Percentiles rank a stretch among this genome's conserved stretches.
Conservation (phyloP, 2,329 filamentous ascomycete genomes). For the Aspergillus pseudoviridinutans region DNA sequence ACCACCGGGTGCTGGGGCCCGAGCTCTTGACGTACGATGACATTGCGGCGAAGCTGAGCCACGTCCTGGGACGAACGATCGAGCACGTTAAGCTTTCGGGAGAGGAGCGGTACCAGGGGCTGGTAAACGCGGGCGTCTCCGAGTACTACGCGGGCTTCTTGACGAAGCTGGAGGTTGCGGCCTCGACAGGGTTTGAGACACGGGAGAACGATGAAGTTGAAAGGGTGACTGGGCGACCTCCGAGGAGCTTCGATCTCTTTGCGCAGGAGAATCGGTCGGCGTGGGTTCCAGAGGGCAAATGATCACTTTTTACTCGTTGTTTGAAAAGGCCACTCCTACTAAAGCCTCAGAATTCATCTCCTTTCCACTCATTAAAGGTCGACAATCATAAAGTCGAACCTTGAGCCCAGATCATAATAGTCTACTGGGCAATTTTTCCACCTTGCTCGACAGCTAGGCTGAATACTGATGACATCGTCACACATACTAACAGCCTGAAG, state of each 20-base stretch:
- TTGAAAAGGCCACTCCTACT: neutral
- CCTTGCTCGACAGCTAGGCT: too few relatives aligned
- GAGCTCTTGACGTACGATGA: slow-evolving; percentile 32
- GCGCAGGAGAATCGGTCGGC: slow-evolving; percentile 1
- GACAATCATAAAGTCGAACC: too few relatives aligned
- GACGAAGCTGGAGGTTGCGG: neutral
- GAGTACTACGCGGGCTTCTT: neutral
- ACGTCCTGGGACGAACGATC: neutral
- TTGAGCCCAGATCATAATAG: too few relatives aligned
- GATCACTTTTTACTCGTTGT: neutral
- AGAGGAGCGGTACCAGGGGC: neutral
- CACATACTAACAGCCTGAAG: too few relatives aligned
- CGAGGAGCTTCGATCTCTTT: neutral
- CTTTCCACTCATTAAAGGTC: too few relatives aligned
- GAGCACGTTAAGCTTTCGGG: slow-evolving; percentile 1
- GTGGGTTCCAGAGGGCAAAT: neutral
- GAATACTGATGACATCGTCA: too few relatives aligned
- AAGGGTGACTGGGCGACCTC: neutral
- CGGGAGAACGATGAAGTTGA: slow-evolving; percentile 1
- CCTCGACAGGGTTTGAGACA: slow-evolving; percentile 1
- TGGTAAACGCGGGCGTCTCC: neutral
- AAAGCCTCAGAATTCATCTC: too few relatives aligned
- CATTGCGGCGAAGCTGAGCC: slow-evolving; percentile 9
- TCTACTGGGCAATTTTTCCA: too few relatives aligned
- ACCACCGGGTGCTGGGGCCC: slow-evolving; percentile 34